Evolutionary conservation across 495 filamentous ascomycete genomes (phyloP).

Genomic region (Cercophora newfieldiana): DNA sequence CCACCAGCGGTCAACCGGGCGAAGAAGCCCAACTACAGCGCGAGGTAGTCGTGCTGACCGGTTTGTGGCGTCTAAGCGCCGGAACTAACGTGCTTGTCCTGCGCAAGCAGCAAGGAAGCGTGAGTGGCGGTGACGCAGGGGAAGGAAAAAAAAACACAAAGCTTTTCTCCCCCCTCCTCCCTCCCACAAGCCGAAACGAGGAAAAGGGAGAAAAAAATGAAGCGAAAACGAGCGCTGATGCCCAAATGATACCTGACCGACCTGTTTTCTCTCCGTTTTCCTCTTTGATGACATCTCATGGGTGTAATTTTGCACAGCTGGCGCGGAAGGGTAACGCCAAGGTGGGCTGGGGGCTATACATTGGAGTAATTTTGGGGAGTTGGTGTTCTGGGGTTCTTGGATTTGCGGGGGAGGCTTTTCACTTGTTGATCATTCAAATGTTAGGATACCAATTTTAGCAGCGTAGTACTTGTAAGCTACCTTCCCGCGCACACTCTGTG

Average conservation of each 20-base stretch:
- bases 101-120: background rate
- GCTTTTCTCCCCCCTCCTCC: background rate
- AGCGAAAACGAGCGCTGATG: background rate
- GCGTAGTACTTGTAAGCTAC: too few species aligned
- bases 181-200: background rate
- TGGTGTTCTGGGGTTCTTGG: conserved; percentile 2
- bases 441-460: conserved; percentile 17
- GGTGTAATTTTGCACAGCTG: background rate
- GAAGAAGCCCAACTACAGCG: conserved; percentile 77
- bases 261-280: background rate
- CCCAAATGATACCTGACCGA: conserved; percentile 4
- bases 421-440: background rate
- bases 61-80: background rate
- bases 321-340: background rate
- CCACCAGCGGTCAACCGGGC: conserved; percentile 81
- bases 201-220: background rate
- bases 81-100: background rate
- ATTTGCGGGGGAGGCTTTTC: background rate
- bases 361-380: background rate
- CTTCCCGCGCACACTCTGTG: background rate
- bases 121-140: conserved; percentile 10
- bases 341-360: background rate
- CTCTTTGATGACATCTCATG: background rate
- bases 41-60: conserved; percentile 39
- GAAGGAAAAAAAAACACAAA: conserved; percentile 3